Percentiles rank a stretch among this genome's conserved stretches.
Conservation (phyloP, 805 yeast species). For the Wickerhamomyces hampshirensis region DNA sequence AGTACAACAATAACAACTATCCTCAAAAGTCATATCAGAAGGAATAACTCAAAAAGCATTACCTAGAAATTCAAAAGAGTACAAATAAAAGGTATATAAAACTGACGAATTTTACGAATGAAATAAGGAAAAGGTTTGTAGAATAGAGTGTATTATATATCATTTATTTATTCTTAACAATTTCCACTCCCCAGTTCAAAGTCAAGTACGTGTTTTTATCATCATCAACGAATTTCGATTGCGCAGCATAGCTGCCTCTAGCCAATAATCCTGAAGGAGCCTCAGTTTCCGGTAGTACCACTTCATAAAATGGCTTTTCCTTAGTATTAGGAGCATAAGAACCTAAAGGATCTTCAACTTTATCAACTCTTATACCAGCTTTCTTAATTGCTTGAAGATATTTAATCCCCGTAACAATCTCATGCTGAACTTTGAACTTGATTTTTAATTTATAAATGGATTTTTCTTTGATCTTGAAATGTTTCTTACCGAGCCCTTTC, state of each 20-base stretch:
- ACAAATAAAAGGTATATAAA: too few relatives aligned
- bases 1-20: conserved; percentile 5
- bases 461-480: conserved; percentile 75
- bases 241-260: conserved; percentile 79
- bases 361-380: conserved; percentile 83
- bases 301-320: conserved; percentile 73
- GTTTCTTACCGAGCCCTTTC: conserved; percentile 53
- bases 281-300: conserved; percentile 60
- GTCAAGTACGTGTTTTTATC: conserved; percentile 70
- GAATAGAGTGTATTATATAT: too few relatives aligned
- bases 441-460: conserved; percentile 67
- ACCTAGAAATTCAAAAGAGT: background rate
- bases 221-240: conserved; percentile 81
- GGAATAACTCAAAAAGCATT: background rate
- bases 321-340: conserved; percentile 85
- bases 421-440: conserved; percentile 82
- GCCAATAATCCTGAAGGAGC: conserved; percentile 91
- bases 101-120: background rate
- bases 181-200: conserved; percentile 82
- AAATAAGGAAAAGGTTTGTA: background rate
- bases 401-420: conserved; percentile 84
- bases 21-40: conserved; percentile 2
- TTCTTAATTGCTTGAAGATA: conserved; percentile 82
- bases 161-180: conserved; percentile 57
- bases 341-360: conserved; percentile 83